Base-by-base conservation (phyloP, 1,284 basidiomycete species). In the Leccinum griseonigrum region DNA sequence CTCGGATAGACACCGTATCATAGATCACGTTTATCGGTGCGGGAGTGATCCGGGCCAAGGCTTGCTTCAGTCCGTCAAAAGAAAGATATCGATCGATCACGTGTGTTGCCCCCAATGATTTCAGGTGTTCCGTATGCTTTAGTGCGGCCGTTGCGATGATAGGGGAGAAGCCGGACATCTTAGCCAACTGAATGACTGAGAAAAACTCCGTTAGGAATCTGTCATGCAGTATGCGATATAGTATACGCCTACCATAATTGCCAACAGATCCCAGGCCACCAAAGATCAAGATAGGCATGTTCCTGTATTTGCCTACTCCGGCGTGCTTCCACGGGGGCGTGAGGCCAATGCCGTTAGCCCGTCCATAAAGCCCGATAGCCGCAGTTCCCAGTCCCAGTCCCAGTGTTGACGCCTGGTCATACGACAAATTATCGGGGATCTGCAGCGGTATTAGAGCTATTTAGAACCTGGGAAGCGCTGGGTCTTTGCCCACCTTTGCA, bases 181-280 rank as follows among this genome's bases (percentile, higher is more conserved):
- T 76, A 1, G 71, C 71, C 1, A 75, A 43, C 56, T 73, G 71
- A 48, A 73, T 73, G 14, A 54, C 71, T 73, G 61, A 53, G 57
- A 58, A 63, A 22, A 46, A 11, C 26, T 11, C 7, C 54, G 38
- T 69, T 63, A 66, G 64, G 56, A 57, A 63, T 14, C 1, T 36
- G 50, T 63, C 63, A 64, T 51, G 43, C 50, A 31, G 43, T 10
- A 13, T 22, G 50, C 28, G n/a, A 65, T 65, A 55, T 14, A 28
- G 53, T 57, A 53, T 58, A 38, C 57, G 4, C 76, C 70, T 63
- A 78, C 78, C 78, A 57, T 75, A 82, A 68, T 80, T 76, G 28
- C 81, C 82, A 10, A 82, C 78, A 29, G 79, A 79, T 9, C 77
- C 76, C 16, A 77, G 68, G 9, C 82, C 83, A 29, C 81, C 82